Conservation (phyloP, 2,329 filamentous ascomycete genomes). For the Colletotrichum eleusines region DNA sequence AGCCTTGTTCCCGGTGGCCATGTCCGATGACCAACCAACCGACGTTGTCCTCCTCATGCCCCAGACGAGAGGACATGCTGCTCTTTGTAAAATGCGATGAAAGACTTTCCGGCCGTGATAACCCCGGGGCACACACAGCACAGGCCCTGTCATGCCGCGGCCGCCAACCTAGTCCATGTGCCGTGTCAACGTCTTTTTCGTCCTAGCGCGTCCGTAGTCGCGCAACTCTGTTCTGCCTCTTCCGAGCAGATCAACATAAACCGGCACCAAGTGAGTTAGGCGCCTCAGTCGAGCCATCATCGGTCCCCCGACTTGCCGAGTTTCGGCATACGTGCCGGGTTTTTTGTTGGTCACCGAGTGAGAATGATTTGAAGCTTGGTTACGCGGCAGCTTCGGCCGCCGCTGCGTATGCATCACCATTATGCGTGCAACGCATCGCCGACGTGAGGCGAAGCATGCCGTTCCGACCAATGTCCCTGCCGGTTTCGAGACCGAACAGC, state of each 20-base stretch:
- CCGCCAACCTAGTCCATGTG: constrained; percentile 22
- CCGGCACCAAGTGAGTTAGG: constrained; percentile 25
- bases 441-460: background rate
- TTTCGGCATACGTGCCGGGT: constrained; percentile 29
- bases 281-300: no score
- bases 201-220: constrained; percentile 31
- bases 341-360: constrained; percentile 12
- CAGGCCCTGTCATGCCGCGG: constrained; percentile 26
- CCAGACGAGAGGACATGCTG: background rate
- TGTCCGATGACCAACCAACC: background rate
- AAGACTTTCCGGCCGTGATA: background rate
- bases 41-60: background rate
- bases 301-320: constrained; percentile 24
- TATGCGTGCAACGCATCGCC: background rate
- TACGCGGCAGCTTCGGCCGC: background rate
- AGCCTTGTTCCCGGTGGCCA: background rate
- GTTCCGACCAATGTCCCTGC: background rate
- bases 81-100: constrained; percentile 9
- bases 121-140: background rate
- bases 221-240: constrained; percentile 31
- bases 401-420: background rate
- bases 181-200: constrained; percentile 24
- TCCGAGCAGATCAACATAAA: constrained; percentile 28
- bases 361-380: background rate
- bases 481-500: background rate